Evolutionary conservation across 306 rosid genomes (phyloP).

Genomic region (Cucumis cinereus): DNA sequence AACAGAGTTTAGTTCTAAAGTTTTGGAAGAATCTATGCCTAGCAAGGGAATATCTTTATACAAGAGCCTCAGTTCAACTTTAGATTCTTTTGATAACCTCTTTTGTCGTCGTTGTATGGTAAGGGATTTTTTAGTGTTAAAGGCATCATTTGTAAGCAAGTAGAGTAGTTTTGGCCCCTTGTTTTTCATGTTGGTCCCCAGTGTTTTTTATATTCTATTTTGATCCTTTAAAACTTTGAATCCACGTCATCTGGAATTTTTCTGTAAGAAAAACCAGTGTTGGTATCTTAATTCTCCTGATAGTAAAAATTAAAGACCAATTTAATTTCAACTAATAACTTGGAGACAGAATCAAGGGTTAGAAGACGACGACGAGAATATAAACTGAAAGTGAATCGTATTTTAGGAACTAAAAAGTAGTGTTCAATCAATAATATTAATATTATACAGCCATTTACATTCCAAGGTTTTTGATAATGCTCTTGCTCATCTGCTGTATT

Average conservation of each 20-base stretch:
- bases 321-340: background rate
- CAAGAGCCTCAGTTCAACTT: conserved; percentile 66
- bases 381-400: background rate
- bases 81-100: conserved; percentile 96
- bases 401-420: background rate
- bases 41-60: conserved; percentile 41
- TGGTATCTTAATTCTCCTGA: background rate
- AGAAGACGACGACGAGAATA: background rate
- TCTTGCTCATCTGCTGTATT: conserved; percentile 17
- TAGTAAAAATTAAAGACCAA: background rate
- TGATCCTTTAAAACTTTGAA: background rate
- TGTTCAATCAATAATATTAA: background rate
- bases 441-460: background rate
- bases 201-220: background rate
- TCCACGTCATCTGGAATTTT: background rate
- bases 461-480: conserved; percentile 13
- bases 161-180: background rate
- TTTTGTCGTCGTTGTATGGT: conserved; percentile 97
- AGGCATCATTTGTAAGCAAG: background rate
- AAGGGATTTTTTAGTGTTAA: conserved; percentile 5
- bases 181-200: background rate
- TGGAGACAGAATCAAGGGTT: background rate
- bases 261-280: background rate
- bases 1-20: conserved; percentile 26
- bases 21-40: conserved; percentile 27